Conservation (phyloP, 169 alveolate genomes). For the Plasmodium coatneyi region DNA sequence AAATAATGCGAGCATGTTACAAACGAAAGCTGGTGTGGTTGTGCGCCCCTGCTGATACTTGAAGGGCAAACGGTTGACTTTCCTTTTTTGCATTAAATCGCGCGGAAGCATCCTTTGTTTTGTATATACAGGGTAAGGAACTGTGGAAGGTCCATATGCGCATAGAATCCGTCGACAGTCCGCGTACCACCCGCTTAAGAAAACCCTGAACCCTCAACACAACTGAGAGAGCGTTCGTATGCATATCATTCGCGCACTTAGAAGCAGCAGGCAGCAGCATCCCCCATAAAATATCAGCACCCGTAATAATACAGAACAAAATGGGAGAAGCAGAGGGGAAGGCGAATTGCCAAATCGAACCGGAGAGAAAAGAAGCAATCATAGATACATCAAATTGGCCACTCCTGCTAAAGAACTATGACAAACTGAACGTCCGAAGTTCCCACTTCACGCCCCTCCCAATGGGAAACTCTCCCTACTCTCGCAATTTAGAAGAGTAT, state of each 20-base stretch:
- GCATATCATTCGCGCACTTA: not conserved
- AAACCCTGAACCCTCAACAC: not conserved
- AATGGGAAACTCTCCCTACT: conserved; percentile 98
- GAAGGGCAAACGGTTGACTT: not conserved
- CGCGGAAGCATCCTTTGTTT: not conserved
- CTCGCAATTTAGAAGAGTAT: conserved; percentile 95
- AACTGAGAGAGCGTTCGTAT: not conserved
- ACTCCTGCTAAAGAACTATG: conserved; percentile 91
- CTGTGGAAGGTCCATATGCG: not conserved
- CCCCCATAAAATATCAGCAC: not conserved
- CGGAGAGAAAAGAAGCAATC: conserved; percentile 63
- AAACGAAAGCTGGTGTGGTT: not conserved
- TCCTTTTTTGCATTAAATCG: not conserved
- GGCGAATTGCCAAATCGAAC: conserved; percentile 35
- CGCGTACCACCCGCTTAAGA: not conserved
- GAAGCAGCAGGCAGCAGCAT: not conserved
- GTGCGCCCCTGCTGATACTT: not conserved
- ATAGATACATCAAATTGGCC: conserved; percentile 63
- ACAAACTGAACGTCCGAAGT: conserved; percentile 95
- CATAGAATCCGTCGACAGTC: not conserved
- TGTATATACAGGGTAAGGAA: not conserved
- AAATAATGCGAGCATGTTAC: not conserved
- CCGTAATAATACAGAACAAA: not conserved
- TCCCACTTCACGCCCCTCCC: conserved; percentile 99
- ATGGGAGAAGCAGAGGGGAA: conserved; percentile 31